These are phyloP conservation scores for Perkinsela sp. DNA, from an alignment of 208 protist species.

Conservation along the genomic window DNA sequence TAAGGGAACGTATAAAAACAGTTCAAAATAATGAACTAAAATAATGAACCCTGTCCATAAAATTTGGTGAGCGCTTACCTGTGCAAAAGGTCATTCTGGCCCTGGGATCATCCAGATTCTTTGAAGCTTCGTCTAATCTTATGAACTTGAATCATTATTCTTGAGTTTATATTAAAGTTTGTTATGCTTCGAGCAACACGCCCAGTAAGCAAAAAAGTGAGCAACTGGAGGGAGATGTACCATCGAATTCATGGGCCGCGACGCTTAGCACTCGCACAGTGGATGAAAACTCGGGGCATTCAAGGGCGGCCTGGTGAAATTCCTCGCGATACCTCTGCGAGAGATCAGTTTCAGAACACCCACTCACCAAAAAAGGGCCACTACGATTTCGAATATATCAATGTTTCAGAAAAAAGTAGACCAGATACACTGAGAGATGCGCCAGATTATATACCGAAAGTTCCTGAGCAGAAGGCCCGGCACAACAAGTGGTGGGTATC, in stretches of 20 bases:
- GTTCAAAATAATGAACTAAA: too few relatives aligned
- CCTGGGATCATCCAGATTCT: neutral
- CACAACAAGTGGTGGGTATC: slow-evolving; percentile 65
- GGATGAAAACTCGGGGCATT: neutral
- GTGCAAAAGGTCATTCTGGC: neutral
- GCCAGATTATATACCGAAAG: neutral
- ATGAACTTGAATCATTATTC: neutral
- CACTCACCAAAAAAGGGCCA: neutral
- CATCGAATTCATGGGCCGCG: slow-evolving; percentile 50
- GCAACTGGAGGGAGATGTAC: slow-evolving; percentile 54
- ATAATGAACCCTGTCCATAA: too few relatives aligned
- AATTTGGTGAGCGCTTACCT: too few relatives aligned
- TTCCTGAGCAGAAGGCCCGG: slow-evolving; percentile 1
- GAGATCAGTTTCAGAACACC: too few relatives aligned
- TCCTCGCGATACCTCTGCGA: neutral
- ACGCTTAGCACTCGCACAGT: slow-evolving; percentile 11
- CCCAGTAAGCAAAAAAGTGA: neutral
- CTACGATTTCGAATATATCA: neutral
- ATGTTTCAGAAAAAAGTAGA: neutral
- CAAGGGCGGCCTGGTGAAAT: neutral
- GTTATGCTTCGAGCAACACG: neutral
- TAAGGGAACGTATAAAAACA: too few relatives aligned
- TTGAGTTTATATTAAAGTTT: neutral
- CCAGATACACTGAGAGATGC: neutral
- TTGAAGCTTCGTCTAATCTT: neutral